A percentile compares a stretch with the other conserved stretches of the same genome.
phyloP scores from a whole-genome alignment of 352 stramenopile genomes.

The Globisporangium emineosum region DNA sequence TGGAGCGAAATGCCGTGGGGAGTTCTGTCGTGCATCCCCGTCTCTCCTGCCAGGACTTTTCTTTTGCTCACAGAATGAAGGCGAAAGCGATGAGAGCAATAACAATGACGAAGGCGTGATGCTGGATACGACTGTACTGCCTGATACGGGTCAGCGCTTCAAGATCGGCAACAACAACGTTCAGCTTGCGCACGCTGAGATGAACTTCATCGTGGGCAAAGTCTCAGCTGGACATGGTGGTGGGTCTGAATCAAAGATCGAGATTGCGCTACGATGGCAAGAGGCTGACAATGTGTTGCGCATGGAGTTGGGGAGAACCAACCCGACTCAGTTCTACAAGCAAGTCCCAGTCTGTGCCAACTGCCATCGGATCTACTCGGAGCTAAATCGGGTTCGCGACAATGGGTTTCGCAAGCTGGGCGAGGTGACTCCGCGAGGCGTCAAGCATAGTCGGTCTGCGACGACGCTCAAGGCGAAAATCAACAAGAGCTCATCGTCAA shows the following conservation, averaged over 20 bases:
- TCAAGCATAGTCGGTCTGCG: slow-evolving; percentile 2
- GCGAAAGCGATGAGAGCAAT: not conserved
- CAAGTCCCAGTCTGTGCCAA: slow-evolving; percentile 71
- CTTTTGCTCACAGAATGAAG: slow-evolving; percentile 9
- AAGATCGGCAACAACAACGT: slow-evolving; percentile 80
- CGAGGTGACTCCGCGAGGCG: not conserved
- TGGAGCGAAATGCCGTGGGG: slow-evolving; percentile 48
- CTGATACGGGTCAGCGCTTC: slow-evolving; percentile 50
- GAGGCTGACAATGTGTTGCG: slow-evolving; percentile 61
- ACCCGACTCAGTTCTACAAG: slow-evolving; percentile 77
- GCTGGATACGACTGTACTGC: slow-evolving; percentile 19
- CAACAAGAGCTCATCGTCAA: slow-evolving; percentile 1
- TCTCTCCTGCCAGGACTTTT: slow-evolving; percentile 36
- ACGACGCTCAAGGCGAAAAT: not conserved
- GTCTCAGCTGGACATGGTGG: not conserved
- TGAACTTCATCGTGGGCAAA: slow-evolving; percentile 39
- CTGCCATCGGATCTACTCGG: slow-evolving; percentile 66
- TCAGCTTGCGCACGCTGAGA: slow-evolving; percentile 54
- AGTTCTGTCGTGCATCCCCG: slow-evolving; percentile 53
- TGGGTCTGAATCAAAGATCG: slow-evolving; percentile 12
- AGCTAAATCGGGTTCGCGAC: slow-evolving; percentile 51
- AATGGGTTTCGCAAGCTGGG: slow-evolving; percentile 32
- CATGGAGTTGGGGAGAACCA: slow-evolving; percentile 55
- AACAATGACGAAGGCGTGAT: slow-evolving; percentile 4
- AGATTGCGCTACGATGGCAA: slow-evolving; percentile 49